These are phyloP conservation scores for Yamadazyma kanchanaburiensis DNA, from an alignment of 1,139 yeast species.

Conservation along the genomic window DNA sequence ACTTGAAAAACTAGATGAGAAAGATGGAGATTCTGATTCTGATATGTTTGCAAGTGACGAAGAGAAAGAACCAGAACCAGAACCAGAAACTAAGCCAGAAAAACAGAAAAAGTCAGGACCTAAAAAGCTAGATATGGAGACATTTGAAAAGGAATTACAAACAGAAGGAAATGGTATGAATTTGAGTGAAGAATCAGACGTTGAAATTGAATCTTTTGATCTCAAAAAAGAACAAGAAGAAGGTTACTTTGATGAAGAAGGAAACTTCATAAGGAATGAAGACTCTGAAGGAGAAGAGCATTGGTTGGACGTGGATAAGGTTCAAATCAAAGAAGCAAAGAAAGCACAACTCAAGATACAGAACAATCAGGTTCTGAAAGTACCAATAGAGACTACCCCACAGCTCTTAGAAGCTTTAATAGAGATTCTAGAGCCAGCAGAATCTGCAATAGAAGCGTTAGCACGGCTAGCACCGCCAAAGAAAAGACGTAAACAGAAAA, in stretches of 20 bases:
- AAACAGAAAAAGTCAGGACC: slow-evolving; percentile 41
- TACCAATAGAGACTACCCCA: slow-evolving; percentile 14
- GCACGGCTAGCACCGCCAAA: slow-evolving; percentile 37
- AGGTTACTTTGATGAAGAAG: slow-evolving; percentile 62
- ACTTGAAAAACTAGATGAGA: no score
- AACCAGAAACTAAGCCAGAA: slow-evolving; percentile 18
- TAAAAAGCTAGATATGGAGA: slow-evolving; percentile 37
- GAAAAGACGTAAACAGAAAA: slow-evolving; percentile 10
- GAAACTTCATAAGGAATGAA: slow-evolving; percentile 51
- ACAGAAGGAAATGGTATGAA: neutral
- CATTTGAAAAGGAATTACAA: slow-evolving; percentile 16
- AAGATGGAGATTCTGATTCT: slow-evolving; percentile 22
- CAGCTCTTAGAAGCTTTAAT: slow-evolving; percentile 36
- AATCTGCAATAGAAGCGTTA: slow-evolving; percentile 62
- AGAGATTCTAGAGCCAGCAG: slow-evolving; percentile 51
- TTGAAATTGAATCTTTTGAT: slow-evolving; percentile 55
- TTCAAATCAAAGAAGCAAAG: slow-evolving; percentile 50
- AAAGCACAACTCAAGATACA: slow-evolving; percentile 33
- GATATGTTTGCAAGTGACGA: slow-evolving; percentile 40
- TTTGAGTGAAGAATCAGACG: slow-evolving; percentile 4
- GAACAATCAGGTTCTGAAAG: slow-evolving; percentile 4
- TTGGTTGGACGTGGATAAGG: slow-evolving; percentile 35
- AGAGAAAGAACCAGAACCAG: slow-evolving; percentile 11
- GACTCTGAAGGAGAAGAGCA: slow-evolving; percentile 28
- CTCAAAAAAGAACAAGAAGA: slow-evolving; percentile 54